Base-by-base conservation (phyloP, 306 rosid species). In the Sesbania bispinosa region DNA sequence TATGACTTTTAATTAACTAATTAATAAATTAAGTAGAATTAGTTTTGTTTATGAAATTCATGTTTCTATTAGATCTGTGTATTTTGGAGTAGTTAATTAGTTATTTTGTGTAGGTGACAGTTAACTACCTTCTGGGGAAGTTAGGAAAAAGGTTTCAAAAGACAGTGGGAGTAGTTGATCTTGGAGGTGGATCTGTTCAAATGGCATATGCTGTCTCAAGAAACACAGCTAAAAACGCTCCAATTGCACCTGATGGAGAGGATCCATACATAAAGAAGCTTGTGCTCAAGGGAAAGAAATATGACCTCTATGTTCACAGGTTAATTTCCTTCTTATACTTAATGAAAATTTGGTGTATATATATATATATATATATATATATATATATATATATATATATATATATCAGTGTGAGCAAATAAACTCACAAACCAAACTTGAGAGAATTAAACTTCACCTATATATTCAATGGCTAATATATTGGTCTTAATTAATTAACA, bases 161-260 rank as follows among this genome's bases (percentile, higher is more conserved):
- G 10, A 90, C 98, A 10, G 93, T 87, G 41, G 98, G 93, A 73
- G 90, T 88, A 26, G 81, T 86, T 55, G 98, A 93, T 78, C 96
- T 93, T 70, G 98, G 98, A 26, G 96, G 98, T 66, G 98, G 86
- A 20, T 93, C 98, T 5, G 85, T 93, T 58, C 98, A 93, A 81
- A 93, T 90, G 96, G 83, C 92, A 26, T 93, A 90, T 79, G 97
- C 97, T 0, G 79, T 93, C 18, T 86, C 97, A 3, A 87, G 76
- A 62, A 26, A 41, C 62, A 24, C 86, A 60, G 93, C 96, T 41
- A 73, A 80, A 19, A 80, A 73, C 48, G 93, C 96, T 62, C 93
- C 96, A 45, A 10, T 61, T 36, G 33, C 38, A 21, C 74, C 76
- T 4, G 71, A 80, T 7, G 93, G 86, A 30, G 81, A 86, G 61